Conservation (phyloP, 2,329 filamentous ascomycete species). For the Alternaria angustiovoidea region DNA sequence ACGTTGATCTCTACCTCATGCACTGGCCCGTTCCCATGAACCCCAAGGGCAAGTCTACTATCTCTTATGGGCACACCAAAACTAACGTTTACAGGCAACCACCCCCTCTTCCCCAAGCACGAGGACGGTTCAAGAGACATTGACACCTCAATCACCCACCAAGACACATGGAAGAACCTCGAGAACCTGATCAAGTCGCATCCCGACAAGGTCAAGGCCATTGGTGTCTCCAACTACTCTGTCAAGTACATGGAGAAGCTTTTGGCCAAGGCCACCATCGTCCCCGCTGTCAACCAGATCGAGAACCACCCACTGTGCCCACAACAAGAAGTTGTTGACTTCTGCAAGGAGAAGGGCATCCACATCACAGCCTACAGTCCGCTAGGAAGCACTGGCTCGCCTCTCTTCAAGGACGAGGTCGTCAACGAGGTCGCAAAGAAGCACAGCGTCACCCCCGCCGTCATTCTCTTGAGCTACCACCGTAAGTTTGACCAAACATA, state of each 20-base stretch:
- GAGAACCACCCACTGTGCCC: slow-evolving; percentile 77
- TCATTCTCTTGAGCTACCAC: slow-evolving; percentile 75
- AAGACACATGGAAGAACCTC: slow-evolving; percentile 80
- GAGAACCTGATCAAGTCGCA: slow-evolving; percentile 65
- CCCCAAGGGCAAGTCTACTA: slow-evolving; percentile 64
- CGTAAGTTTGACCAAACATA: slow-evolving; percentile 57
- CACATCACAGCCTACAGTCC: slow-evolving; percentile 74
- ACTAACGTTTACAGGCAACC: slow-evolving; percentile 60
- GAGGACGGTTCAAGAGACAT: slow-evolving; percentile 79
- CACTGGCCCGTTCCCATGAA: slow-evolving; percentile 88
- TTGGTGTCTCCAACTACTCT: slow-evolving; percentile 61
- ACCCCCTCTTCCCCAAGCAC: slow-evolving; percentile 77
- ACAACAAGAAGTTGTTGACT: slow-evolving; percentile 75
- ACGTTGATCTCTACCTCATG: slow-evolving; percentile 82
- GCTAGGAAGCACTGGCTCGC: slow-evolving; percentile 58
- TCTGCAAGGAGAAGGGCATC: slow-evolving; percentile 73
- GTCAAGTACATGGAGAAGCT: slow-evolving; percentile 59
- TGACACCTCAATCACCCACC: slow-evolving; percentile 71
- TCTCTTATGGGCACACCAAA: background rate
- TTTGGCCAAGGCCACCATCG: slow-evolving; percentile 67
- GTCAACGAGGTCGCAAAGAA: slow-evolving; percentile 60
- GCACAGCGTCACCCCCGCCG: slow-evolving; percentile 58
- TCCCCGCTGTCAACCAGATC: slow-evolving; percentile 75
- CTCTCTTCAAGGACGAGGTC: slow-evolving; percentile 57
- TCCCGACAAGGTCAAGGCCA: slow-evolving; percentile 58